Base-by-base conservation (phyloP, 106 monocot genomes). In the Apostasia ramifera region DNA sequence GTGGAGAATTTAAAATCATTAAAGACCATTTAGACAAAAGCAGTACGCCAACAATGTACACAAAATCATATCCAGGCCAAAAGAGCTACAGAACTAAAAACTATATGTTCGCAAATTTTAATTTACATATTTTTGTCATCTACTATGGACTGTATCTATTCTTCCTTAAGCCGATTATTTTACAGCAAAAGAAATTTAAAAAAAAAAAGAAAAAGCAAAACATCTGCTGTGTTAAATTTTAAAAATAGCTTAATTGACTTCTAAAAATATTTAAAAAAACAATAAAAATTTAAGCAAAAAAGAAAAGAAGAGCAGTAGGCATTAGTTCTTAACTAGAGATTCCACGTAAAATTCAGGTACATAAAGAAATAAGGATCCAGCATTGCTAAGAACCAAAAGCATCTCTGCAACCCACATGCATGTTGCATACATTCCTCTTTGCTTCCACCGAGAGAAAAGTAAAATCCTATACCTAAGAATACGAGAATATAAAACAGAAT, bases 371-470 rank as follows among this genome's bases (percentile, higher is more conserved):
- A 81, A 45, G n/a, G 67, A 69, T 68, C 87, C 84, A 55, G 63
- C 66, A 65, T 90, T 78, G 70, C 92, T 92, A 5, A 98, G 77
- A 69, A 87, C 89, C 75, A 92, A 81, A 9, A 98, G 83, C 69
- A 98, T 63, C 40, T 98, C 87, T 55, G 81, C 84, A 26, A 85
- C 73, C 97, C 97, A 98, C 82, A 90, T 87, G 82, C 97, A 92
- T 59, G 89, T 77, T 57, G 92, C 97, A 71, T 98, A 98, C 86
- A 92, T 90, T 75, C 86, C 97, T 67, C 97, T 89, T 76, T 86
- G 92, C 75, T 98, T 98, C 97, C 97, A 98, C 48, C 75, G 71
- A 63, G 97, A 89, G 68, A 80, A 98, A 73, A 98, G 83, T 70
- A 72, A 81, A 55, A 83, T 70, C 9, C 85, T 89, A 66, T 92